Evolutionary conservation across 73 alveolate genomes (phyloP), one percentile per base, ranked within the genome.

Genomic region (Loxodes magnus): DNA sequence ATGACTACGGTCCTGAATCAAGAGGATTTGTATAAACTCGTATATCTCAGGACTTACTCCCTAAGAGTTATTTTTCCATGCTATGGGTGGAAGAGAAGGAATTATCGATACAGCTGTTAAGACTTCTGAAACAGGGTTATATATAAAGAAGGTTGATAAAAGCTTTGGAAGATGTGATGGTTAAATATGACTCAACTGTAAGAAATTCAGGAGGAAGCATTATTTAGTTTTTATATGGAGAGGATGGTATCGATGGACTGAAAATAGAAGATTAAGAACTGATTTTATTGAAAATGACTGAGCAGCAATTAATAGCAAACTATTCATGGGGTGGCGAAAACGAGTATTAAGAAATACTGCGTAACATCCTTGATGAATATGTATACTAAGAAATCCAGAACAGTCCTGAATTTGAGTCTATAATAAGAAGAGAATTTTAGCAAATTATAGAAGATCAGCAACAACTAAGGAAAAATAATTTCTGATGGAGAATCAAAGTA

Each of bases 1-100:
- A 86, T 46, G 99, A 96, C 83, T 94, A 92, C 74, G 98, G 98
- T 30, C 97, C 99, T 29, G 99, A 92, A 66, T 81, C 97, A 22
- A 93, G 95, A 68, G 99, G 99, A 35, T 96, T 96, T 58, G 99
- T 96, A 14, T 97, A 56, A 92, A 88, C 81, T 88, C 96, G 23
- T 96, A 91, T 69, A 74, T 88, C 41, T 61, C 82, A 33, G 98
- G 98, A 5, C 67, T 91, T 37, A 84, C 97, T 20, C 98, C 98
- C 6, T 90, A 94, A 64, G 99, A 94, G 61, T 87, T 94, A 60
- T 94, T 77, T 71, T 94, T 96, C 88, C 99, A 96, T 71, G 98
- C 99, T 50, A 96, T 96, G 99, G 99, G 98, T 10, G 99, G 99
- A 16, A 65, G 99, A 66, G 99, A 96, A 77, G 99, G 99, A n/a